Conservation (phyloP, 345 rosid genomes). For the Populus simonii region DNA sequence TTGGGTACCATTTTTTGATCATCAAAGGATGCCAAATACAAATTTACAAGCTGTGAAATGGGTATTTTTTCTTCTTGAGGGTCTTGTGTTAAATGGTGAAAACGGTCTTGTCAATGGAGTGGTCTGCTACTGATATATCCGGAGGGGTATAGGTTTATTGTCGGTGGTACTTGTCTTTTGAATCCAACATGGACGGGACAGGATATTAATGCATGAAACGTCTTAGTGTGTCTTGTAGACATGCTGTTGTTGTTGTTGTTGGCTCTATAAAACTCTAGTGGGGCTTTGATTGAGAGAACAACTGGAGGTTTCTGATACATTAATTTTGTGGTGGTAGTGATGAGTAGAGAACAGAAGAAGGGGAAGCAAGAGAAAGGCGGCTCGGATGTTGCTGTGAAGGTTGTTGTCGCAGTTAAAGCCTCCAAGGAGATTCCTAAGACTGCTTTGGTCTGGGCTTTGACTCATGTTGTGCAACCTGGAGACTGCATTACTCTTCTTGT, state of each 20-base stretch:
- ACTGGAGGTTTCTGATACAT: neutral
- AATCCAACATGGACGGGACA: conserved; percentile 42
- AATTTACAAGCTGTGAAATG: neutral
- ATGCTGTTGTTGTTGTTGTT: conserved; percentile 2
- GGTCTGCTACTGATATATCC: conserved; percentile 30
- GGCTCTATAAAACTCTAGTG: conserved; percentile 21
- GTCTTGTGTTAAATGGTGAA: conserved; percentile 36
- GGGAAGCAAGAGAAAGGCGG: conserved; percentile 53
- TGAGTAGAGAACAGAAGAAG: conserved; percentile 58
- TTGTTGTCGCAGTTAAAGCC: conserved; percentile 92
- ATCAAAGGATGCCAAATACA: conserved; percentile 1
- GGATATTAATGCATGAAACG: conserved; percentile 31
- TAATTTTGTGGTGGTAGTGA: conserved; percentile 18
- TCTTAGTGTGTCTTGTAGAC: conserved; percentile 14
- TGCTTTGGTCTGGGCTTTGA: conserved; percentile 96
- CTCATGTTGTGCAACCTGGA: conserved; percentile 94
- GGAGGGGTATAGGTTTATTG: conserved; percentile 28
- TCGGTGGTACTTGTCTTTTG: conserved; percentile 34
- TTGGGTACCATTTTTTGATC: conserved; percentile 13
- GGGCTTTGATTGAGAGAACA: conserved; percentile 11
- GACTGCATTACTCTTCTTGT: conserved; percentile 89
- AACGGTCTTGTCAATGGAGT: conserved; percentile 46
- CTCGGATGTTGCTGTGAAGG: conserved; percentile 61
- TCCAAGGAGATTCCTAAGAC: conserved; percentile 90
- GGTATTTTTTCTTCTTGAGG: conserved; percentile 14